phyloP scores from a whole-genome alignment of 768 basidiomycete genomes.

The Myochromella boudieri region DNA sequence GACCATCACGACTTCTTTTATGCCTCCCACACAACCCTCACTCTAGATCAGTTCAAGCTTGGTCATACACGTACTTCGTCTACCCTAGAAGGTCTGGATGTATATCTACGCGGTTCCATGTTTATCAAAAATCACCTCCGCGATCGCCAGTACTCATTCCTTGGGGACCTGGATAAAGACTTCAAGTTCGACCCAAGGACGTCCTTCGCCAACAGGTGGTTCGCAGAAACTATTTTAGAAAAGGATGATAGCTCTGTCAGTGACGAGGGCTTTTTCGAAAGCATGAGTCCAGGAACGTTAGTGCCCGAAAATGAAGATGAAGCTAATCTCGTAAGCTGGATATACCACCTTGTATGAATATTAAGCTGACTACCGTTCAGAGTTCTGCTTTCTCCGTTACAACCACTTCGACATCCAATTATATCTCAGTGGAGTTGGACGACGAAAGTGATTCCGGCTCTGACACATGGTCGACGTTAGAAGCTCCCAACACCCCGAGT shows the following conservation, averaged over 20 bases:
- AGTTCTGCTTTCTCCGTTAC: slow-evolving; percentile 22
- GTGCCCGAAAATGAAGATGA: slow-evolving; percentile 2
- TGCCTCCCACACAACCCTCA: slow-evolving; percentile 5
- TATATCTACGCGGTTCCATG: slow-evolving; percentile 32
- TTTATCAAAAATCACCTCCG: slow-evolving; percentile 13
- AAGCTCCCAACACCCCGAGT: slow-evolving; percentile 18
- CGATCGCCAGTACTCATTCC: slow-evolving; percentile 10
- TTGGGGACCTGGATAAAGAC: slow-evolving; percentile 16
- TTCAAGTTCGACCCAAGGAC: slow-evolving; percentile 22
- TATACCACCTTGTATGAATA: neutral
- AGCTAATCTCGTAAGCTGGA: slow-evolving; percentile 13
- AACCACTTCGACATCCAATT: slow-evolving; percentile 26
- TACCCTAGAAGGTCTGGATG: slow-evolving; percentile 35
- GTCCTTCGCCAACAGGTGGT: slow-evolving; percentile 16
- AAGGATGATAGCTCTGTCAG: slow-evolving; percentile 7
- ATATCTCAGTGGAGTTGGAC: slow-evolving; percentile 17
- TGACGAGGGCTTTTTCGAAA: slow-evolving; percentile 18
- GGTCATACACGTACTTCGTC: slow-evolving; percentile 34
- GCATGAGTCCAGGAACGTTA: neutral
- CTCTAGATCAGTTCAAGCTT: slow-evolving; percentile 7
- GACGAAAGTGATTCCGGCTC: slow-evolving; percentile 11
- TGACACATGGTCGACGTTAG: slow-evolving; percentile 19
- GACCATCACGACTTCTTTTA: slow-evolving; percentile 23
- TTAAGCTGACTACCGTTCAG: slow-evolving; percentile 3
- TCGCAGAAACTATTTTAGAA: slow-evolving; percentile 3